Evolutionary conservation across 768 basidiomycete species (phyloP).

Genomic region (Infundibulicybe gibba): DNA sequence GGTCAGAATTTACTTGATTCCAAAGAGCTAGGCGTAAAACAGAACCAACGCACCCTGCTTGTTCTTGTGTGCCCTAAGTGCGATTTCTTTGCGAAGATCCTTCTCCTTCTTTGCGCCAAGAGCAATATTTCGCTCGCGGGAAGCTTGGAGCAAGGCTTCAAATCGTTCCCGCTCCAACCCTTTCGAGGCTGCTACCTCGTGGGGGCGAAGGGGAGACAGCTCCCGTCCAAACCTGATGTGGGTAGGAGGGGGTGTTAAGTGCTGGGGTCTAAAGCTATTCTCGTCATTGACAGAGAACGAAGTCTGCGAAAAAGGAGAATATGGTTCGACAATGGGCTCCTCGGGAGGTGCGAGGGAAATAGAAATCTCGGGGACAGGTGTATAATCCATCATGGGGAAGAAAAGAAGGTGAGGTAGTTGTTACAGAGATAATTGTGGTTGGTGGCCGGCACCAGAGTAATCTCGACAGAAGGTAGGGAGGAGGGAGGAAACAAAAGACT

Average conservation of each 20-base stretch:
- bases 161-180: slow-evolving; percentile 65
- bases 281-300: slow-evolving; percentile 29
- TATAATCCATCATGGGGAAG: slow-evolving; percentile 35
- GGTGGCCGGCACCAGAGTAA: slow-evolving; percentile 52
- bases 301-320: slow-evolving; percentile 54
- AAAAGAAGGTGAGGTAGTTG: slow-evolving; percentile 10
- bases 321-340: slow-evolving; percentile 47
- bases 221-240: slow-evolving; percentile 38
- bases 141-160: slow-evolving; percentile 57
- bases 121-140: slow-evolving; percentile 50
- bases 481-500: slow-evolving; percentile 22
- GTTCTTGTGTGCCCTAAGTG: slow-evolving; percentile 65
- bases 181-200: slow-evolving; percentile 28
- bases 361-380: slow-evolving; percentile 52
- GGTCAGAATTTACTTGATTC: slow-evolving; percentile 1
- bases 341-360: slow-evolving; percentile 68
- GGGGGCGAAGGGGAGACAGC: slow-evolving; percentile 48
- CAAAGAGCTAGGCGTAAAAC: background rate
- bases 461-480: slow-evolving; percentile 27
- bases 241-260: slow-evolving; percentile 54
- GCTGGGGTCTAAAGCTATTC: slow-evolving; percentile 53
- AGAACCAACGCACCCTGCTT: slow-evolving; percentile 58
- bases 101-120: slow-evolving; percentile 41
- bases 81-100: slow-evolving; percentile 73
- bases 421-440: slow-evolving; percentile 22